phyloP scores from a whole-genome alignment of 129 eudicot species.

The Flaveria ramosissima region DNA sequence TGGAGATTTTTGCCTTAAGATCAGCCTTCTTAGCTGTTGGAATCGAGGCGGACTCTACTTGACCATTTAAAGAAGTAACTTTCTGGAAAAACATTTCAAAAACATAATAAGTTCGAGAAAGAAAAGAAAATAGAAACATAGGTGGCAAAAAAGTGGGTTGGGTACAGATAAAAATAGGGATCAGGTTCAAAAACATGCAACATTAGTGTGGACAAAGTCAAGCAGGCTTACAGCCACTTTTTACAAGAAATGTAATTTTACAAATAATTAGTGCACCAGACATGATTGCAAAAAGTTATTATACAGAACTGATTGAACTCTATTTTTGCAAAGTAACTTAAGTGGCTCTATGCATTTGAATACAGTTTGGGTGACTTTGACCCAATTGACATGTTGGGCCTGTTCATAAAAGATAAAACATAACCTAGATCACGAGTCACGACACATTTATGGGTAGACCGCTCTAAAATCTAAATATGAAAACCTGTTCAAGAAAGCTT shows the following conservation, averaged over 20 bases:
- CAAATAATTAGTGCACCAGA: not conserved
- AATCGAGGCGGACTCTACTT: conserved; percentile 75
- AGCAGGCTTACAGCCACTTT: not conserved
- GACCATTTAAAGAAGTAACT: conserved; percentile 76
- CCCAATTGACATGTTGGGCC: not conserved
- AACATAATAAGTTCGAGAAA: not conserved
- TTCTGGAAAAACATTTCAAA: conserved; percentile 40
- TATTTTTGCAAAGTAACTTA: not conserved
- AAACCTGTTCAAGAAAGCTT: conserved; percentile 80
- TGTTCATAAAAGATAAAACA: not conserved
- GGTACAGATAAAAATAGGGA: not conserved
- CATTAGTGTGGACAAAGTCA: not conserved
- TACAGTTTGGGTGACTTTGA: not conserved
- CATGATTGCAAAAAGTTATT: not conserved
- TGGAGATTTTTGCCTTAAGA: conserved; percentile 59
- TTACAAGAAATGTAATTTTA: not conserved
- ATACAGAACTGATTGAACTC: not conserved
- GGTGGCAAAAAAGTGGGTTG: too few relatives aligned
- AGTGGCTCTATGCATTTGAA: not conserved
- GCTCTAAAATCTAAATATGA: not conserved
- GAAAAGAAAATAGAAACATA: not conserved
- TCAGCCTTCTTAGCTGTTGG: conserved; percentile 83
- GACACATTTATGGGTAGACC: not conserved
- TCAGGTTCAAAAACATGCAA: not conserved
- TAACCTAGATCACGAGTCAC: conserved; percentile 1